Evolutionary conservation across 129 eudicot species (phyloP).

Genomic region (Solidago caesia): DNA sequence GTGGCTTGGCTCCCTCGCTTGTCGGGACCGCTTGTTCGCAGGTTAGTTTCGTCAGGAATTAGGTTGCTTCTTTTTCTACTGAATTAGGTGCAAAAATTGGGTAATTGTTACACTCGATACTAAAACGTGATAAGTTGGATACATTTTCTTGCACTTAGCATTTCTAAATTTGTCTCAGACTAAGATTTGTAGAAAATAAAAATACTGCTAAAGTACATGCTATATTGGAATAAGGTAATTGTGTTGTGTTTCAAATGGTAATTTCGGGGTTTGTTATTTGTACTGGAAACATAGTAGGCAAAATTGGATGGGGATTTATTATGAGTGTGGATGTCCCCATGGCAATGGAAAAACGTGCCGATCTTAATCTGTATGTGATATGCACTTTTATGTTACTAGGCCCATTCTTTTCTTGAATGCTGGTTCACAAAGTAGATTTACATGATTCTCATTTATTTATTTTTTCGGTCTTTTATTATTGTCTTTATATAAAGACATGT

Average conservation of each 20-base stretch:
- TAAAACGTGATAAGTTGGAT: not conserved
- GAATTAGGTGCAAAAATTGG: not conserved
- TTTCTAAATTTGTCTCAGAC: too few relatives aligned
- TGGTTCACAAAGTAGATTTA: not conserved
- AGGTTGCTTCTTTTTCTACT: not conserved
- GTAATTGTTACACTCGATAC: not conserved
- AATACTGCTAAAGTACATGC: not conserved
- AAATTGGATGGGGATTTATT: constrained; percentile 1
- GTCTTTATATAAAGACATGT: too few relatives aligned
- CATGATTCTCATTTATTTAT: not conserved
- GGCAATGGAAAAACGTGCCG: constrained; percentile 35
- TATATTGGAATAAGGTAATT: not conserved
- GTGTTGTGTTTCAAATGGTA: constrained; percentile 1
- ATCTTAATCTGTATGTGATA: constrained; percentile 10
- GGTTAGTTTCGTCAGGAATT: constrained; percentile 42
- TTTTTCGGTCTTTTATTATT: not conserved
- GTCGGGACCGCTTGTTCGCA: constrained; percentile 94
- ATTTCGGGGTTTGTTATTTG: too few relatives aligned
- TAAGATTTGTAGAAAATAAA: too few relatives aligned
- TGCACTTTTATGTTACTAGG: constrained; percentile 10
- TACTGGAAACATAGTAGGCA: not conserved
- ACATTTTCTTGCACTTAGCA: too few relatives aligned
- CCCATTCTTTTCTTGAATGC: constrained; percentile 27
- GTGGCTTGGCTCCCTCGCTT: constrained; percentile 80
- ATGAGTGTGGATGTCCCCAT: constrained; percentile 19